phyloP scores from a whole-genome alignment of 2,329 filamentous ascomycete species.

The Xylaria hypoxylon region DNA sequence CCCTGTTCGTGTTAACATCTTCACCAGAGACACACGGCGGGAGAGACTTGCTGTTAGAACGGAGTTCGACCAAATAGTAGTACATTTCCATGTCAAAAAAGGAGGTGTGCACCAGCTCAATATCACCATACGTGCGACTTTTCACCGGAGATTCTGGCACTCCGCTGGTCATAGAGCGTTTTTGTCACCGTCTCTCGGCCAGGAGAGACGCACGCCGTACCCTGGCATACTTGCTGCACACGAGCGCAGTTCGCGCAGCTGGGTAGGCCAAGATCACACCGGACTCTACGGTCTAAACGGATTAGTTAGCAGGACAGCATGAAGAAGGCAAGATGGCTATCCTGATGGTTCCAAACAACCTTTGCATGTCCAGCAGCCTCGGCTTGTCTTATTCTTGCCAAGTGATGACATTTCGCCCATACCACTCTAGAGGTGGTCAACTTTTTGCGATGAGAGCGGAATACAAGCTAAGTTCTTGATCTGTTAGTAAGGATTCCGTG shows the following conservation, averaged over 20 bases:
- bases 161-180: conserved; percentile 22
- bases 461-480: background rate
- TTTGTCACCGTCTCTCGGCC: conserved; percentile 36
- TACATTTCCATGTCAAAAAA: conserved; percentile 37
- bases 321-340: background rate
- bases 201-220: conserved; percentile 36
- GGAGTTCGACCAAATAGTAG: conserved; percentile 31
- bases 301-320: conserved; percentile 10
- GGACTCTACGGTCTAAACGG: conserved; percentile 30
- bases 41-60: conserved; percentile 24
- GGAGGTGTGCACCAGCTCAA: conserved; percentile 35
- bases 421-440: conserved; percentile 42
- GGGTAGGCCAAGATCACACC: conserved; percentile 31
- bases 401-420: conserved; percentile 13
- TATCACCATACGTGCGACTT: background rate
- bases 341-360: conserved; percentile 9
- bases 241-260: conserved; percentile 35
- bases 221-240: conserved; percentile 27
- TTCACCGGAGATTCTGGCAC: background rate
- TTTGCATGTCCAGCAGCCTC: conserved; percentile 40
- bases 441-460: conserved; percentile 14
- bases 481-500: background rate
- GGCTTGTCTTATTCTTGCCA: conserved; percentile 25
- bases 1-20: conserved; percentile 20
- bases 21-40: background rate